Conservation (phyloP, 75 land plant genomes). For the Larix kaempferi region DNA sequence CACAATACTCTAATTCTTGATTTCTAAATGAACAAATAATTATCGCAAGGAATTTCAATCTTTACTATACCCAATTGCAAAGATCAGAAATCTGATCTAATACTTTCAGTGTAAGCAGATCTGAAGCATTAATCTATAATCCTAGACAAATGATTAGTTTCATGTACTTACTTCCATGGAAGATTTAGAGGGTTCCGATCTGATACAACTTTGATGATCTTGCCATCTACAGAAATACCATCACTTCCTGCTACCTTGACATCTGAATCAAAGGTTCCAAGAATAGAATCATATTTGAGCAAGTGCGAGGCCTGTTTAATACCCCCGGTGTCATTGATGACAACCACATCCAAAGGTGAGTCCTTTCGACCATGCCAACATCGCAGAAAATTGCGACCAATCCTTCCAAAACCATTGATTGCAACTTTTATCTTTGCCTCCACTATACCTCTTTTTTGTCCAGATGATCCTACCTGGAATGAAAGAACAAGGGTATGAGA, state of each 20-base stretch:
- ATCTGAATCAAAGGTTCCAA: constrained; percentile 94
- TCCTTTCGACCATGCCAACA: constrained; percentile 99
- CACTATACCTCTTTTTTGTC: constrained; percentile 46
- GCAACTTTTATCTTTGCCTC: constrained; percentile 98
- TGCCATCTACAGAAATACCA: constrained; percentile 92
- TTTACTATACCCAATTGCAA: background rate
- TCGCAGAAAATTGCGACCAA: constrained; percentile 95
- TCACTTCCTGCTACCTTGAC: constrained; percentile 73
- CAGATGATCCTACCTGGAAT: constrained; percentile 32
- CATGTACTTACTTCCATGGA: constrained; percentile 74
- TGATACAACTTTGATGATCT: constrained; percentile 92
- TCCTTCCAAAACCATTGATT: constrained; percentile 97
- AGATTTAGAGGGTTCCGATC: constrained; percentile 84
- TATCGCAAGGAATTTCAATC: background rate
- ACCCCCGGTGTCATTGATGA: constrained; percentile 99
- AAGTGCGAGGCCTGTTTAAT: constrained; percentile 99
- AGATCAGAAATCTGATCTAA: background rate
- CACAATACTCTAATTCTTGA: too few species aligned
- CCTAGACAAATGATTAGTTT: background rate
- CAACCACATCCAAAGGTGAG: constrained; percentile 91
- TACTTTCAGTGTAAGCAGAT: background rate
- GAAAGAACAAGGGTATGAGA: background rate
- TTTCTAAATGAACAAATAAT: background rate
- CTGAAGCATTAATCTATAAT: background rate
- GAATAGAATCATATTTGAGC: constrained; percentile 96